These are phyloP conservation scores for Pseudomonodictys pantanalensis DNA, from an alignment of 495 filamentous ascomycete genomes.

Conservation along the genomic window DNA sequence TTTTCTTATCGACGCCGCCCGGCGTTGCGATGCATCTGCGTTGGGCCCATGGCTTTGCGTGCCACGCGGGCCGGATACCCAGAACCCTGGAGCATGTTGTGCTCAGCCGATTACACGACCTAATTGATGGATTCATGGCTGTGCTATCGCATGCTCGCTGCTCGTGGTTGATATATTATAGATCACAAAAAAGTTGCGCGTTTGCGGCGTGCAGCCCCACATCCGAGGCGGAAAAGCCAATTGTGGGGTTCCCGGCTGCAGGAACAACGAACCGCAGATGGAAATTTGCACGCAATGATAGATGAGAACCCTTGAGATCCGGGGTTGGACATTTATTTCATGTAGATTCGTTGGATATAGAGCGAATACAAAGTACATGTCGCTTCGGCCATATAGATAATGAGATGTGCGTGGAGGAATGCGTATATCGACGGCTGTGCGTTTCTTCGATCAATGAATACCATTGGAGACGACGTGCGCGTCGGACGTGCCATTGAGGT, in stretches of 20 bases:
- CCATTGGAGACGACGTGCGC: no score
- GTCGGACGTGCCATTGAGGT: constrained; percentile 15
- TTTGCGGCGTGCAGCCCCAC: constrained; percentile 13
- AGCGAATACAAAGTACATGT: not conserved
- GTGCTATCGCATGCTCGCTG: constrained; percentile 4
- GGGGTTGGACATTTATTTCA: no score
- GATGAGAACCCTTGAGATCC: no score
- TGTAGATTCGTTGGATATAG: not conserved
- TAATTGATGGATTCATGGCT: constrained; percentile 7
- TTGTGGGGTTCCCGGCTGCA: constrained; percentile 20
- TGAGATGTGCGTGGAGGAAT: not conserved
- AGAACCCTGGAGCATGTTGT: not conserved
- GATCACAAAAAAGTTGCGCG: constrained; percentile 2
- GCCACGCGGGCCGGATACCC: constrained; percentile 1
- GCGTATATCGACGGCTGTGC: not conserved
- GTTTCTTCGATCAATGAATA: no score
- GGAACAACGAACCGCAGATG: not conserved
- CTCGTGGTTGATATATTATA: constrained; percentile 4
- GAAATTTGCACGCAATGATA: no score
- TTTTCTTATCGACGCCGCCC: constrained; percentile 20
- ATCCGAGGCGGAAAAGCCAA: no score
- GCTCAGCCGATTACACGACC: not conserved
- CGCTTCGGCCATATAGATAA: not conserved
- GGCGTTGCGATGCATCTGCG: not conserved
- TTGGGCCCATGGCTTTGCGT: not conserved